phyloP scores from a whole-genome alignment of 768 basidiomycete genomes.

The Tremella mesenterica region DNA sequence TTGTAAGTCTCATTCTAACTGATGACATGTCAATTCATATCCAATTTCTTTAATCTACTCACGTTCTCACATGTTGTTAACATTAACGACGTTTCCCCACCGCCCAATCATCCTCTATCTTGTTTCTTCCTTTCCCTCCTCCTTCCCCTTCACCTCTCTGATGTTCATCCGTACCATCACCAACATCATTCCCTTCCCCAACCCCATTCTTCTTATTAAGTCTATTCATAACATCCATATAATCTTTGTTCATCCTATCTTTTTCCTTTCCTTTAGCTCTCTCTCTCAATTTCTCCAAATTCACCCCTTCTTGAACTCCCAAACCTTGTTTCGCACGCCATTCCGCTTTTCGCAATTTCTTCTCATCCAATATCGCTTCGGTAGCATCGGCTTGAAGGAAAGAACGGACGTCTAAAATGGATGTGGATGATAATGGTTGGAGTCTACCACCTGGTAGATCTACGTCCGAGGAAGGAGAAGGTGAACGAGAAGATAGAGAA shows the following conservation, averaged over 20 bases:
- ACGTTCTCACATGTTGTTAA: too few species aligned
- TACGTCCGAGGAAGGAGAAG: constrained; percentile 19
- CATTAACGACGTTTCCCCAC: too few species aligned
- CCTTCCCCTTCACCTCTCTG: too few species aligned
- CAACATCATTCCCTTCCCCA: constrained; percentile 1
- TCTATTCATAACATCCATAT: constrained; percentile 30
- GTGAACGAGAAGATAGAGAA: constrained; percentile 14
- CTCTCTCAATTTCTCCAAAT: constrained; percentile 12
- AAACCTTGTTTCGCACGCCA: constrained; percentile 44
- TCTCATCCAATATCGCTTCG: constrained; percentile 58
- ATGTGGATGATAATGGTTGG: constrained; percentile 67
- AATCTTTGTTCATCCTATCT: constrained; percentile 28
- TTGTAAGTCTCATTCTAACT: too few species aligned
- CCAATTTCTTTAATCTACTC: too few species aligned
- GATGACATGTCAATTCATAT: too few species aligned
- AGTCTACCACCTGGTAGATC: constrained; percentile 48
- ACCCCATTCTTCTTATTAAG: constrained; percentile 22
- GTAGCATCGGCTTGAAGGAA: constrained; percentile 69
- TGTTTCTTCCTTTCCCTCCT: too few species aligned
- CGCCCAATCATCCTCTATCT: too few species aligned
- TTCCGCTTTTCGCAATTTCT: constrained; percentile 61
- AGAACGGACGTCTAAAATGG: constrained; percentile 71
- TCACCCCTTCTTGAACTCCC: constrained; percentile 27
- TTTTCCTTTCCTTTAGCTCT: constrained; percentile 25
- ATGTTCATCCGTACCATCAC: too few species aligned